Evolutionary conservation across 2,329 filamentous ascomycete species (phyloP).

Genomic region (Magnaporthiopsis poae): DNA sequence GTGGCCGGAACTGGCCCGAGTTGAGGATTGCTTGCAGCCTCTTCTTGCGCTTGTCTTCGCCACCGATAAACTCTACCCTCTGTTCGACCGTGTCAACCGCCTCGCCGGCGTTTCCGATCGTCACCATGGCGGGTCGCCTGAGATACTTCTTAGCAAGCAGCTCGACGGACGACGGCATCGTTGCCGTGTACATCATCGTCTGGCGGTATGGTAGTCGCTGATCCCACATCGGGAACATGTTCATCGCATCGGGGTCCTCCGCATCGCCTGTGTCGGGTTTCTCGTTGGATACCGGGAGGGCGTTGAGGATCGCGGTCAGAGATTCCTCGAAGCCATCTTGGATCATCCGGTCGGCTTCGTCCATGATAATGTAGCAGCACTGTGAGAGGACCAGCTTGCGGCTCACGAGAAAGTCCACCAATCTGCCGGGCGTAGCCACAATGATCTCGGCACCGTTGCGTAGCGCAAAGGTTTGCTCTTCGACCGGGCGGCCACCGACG

Average conservation of each 20-base stretch:
- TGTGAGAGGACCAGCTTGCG: conserved; percentile 85
- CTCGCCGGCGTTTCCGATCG: conserved; percentile 87
- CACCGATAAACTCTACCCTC: conserved; percentile 79
- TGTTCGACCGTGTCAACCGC: conserved; percentile 97
- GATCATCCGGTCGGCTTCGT: conserved; percentile 98
- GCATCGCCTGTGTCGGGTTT: conserved; percentile 91
- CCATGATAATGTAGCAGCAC: conserved; percentile 98
- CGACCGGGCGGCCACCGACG: conserved; percentile 90
- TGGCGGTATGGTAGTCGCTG: conserved; percentile 60
- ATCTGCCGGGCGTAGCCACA: conserved; percentile 93
- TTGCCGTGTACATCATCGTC: conserved; percentile 99
- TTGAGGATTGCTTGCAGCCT: conserved; percentile 81
- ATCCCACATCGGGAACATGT: conserved; percentile 56
- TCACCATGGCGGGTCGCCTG: conserved; percentile 82
- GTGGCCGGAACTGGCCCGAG: conserved; percentile 69
- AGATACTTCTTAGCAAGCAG: conserved; percentile 96
- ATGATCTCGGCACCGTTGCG: conserved; percentile 93
- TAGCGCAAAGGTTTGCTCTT: conserved; percentile 84
- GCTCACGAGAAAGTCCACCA: conserved; percentile 93
- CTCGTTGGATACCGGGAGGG: conserved; percentile 82
- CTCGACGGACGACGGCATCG: conserved; percentile 87
- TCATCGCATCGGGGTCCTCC: conserved; percentile 79
- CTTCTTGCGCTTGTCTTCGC: conserved; percentile 95
- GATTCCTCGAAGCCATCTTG: conserved; percentile 96
- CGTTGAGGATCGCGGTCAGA: conserved; percentile 93